Percentiles rank a stretch among this genome's conserved stretches.
Evolutionary conservation across 2,329 filamentous ascomycete species (phyloP).

Genomic region (Daldinia sp.): DNA sequence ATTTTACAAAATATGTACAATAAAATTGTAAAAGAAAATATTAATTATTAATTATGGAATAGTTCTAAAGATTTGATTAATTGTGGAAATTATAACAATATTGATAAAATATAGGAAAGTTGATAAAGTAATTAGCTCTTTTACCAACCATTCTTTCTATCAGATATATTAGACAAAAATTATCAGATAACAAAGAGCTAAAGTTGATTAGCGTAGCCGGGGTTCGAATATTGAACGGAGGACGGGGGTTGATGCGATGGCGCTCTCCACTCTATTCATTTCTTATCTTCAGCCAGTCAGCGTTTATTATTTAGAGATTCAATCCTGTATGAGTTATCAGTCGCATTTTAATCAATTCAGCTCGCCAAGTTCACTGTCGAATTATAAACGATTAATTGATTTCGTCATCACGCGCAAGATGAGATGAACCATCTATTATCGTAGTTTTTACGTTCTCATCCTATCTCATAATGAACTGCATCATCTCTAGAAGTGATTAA

Average conservation of each 20-base stretch:
- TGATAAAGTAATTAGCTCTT: not conserved
- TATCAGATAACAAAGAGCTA: not conserved
- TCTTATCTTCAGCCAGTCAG: constrained; percentile 3
- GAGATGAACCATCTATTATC: not conserved
- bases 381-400: not conserved
- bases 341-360: not conserved
- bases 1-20: no score
- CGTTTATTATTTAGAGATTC: not conserved
- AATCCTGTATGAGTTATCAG: not conserved
- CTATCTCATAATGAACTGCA: not conserved
- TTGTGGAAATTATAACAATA: no score
- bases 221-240: not conserved
- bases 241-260: not conserved
- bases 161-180: not conserved
- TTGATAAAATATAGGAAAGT: no score
- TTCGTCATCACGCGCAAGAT: not conserved
- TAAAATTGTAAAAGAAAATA: no score
- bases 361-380: not conserved
- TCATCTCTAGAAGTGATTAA: not conserved
- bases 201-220: not conserved
- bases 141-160: not conserved
- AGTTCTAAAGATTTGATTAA: no score
- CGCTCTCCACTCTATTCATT: not conserved
- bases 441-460: not conserved
- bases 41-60: no score